Percentiles rank a stretch among this genome's conserved stretches.
Evolutionary conservation across 2,329 filamentous ascomycete species (phyloP).

Genomic region (Aspergillus tamarii): DNA sequence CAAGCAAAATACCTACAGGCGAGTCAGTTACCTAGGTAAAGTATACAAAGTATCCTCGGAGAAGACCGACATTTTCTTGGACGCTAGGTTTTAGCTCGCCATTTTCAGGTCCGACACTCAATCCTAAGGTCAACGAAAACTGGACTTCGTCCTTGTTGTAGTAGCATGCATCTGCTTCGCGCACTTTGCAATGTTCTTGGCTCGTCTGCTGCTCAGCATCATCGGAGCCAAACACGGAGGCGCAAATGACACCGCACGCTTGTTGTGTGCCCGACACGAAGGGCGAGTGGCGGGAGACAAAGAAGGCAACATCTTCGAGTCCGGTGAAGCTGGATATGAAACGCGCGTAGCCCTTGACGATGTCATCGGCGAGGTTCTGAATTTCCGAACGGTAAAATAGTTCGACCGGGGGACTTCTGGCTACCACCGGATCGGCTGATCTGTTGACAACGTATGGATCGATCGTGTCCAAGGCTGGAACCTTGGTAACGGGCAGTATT

Average conservation of each 20-base stretch:
- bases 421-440: constrained; percentile 4
- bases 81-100: constrained; percentile 12
- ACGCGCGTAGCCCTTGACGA: constrained; percentile 29
- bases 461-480: constrained; percentile 31
- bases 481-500: constrained; percentile 28
- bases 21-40: constrained; percentile 9
- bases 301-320: constrained; percentile 30
- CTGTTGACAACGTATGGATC: constrained; percentile 27
- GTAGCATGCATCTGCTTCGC: constrained; percentile 18
- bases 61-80: constrained; percentile 19
- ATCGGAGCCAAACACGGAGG: constrained; percentile 13
- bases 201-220: not conserved
- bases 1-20: constrained; percentile 21
- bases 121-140: constrained; percentile 25
- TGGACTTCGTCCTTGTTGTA: constrained; percentile 24
- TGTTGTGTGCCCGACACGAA: constrained; percentile 10
- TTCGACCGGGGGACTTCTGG: constrained; percentile 15
- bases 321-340: constrained; percentile 31
- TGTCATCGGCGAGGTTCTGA: constrained; percentile 14
- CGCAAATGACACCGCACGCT: constrained; percentile 16
- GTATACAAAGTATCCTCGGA: not conserved
- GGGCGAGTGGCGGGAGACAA: constrained; percentile 13
- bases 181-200: constrained; percentile 7
- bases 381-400: constrained; percentile 15
- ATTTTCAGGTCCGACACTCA: constrained; percentile 20